Base-by-base conservation (phyloP, 495 filamentous ascomycete species). In the Xylaria sp. region DNA sequence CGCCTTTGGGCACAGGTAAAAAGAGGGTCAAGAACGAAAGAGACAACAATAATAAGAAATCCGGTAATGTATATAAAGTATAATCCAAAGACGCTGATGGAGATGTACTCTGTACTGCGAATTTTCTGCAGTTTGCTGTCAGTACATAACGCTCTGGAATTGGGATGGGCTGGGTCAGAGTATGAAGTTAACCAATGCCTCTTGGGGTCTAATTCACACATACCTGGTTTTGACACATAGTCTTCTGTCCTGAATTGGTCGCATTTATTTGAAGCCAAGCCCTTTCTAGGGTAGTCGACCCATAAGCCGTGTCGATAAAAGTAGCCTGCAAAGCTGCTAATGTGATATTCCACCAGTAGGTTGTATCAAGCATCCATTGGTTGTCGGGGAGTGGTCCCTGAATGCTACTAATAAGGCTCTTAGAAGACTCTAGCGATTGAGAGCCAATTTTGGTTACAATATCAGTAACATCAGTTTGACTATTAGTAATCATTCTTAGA, bases 71-170 rank as follows among this genome's bases (percentile, higher is more conserved):
- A 69, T 15, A 68, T 69, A 44, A 72, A 59, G 58, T 43, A 63
- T 43, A 74, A 43, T 19, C 73, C 69, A 43, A 74, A 71, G 1
- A 74, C 41, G 46, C 64, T 69, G 53, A 74, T 69, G 19, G 64
- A 69, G 31, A 21, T 61, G 35, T 72, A 66, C 33, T 17, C 46
- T 9, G 73, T 43, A 40, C 55, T 68, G 35, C 44, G 35, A 17
- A 74, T 72, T 72, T 72, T 74, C 72, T 74, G 44, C 11, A 46
- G 11, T n/a, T 46, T 4, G 11, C 4, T 46, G 44, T 46, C 33
- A 59, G 24, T 35, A 70, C 29, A 14, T 52, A 12, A 19, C 57
- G 35, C 35, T 37, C 35, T 17, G 40, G 19, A 35, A 58, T 24
- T 58, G 8, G 24, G 53, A 21, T 24, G 53, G 35, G 35, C 35